phyloP scores from a whole-genome alignment of 202 grass and related monocot species.

The Panicum hallii region DNA sequence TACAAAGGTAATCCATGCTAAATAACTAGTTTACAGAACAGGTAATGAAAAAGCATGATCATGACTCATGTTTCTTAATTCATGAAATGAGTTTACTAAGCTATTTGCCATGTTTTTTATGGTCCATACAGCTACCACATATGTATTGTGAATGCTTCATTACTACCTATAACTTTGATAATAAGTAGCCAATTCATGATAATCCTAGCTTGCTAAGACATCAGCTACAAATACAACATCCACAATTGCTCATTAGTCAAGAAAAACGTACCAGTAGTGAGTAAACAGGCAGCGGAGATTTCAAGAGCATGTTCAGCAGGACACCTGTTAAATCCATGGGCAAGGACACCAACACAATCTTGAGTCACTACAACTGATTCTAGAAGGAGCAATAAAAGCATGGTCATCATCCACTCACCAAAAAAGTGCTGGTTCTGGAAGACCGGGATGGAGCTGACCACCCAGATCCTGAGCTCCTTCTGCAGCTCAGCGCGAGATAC shows the following conservation, averaged over 20 bases:
- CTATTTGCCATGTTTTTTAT: constrained; percentile 18
- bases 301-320: constrained; percentile 77
- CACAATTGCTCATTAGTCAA: not conserved
- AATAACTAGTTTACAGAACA: constrained; percentile 45
- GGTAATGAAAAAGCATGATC: constrained; percentile 27
- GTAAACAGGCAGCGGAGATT: constrained; percentile 64
- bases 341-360: constrained; percentile 22
- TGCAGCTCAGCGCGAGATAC: constrained; percentile 59
- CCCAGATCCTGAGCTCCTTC: constrained; percentile 90
- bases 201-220: constrained; percentile 7
- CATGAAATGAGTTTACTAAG: constrained; percentile 23
- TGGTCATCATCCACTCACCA: constrained; percentile 50
- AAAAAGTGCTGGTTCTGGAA: constrained; percentile 86
- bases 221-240: not conserved
- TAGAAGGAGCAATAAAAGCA: constrained; percentile 15
- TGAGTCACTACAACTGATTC: constrained; percentile 33
- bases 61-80: constrained; percentile 27
- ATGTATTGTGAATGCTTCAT: constrained; percentile 14
- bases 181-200: constrained; percentile 12
- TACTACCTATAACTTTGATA: constrained; percentile 9
- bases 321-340: constrained; percentile 65
- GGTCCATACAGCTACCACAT: constrained; percentile 5
- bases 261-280: constrained; percentile 72
- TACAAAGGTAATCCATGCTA: constrained; percentile 43
- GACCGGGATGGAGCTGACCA: constrained; percentile 83